Base-by-base conservation (phyloP, 208 protist species). In the Tritrichomonas foetus region DNA sequence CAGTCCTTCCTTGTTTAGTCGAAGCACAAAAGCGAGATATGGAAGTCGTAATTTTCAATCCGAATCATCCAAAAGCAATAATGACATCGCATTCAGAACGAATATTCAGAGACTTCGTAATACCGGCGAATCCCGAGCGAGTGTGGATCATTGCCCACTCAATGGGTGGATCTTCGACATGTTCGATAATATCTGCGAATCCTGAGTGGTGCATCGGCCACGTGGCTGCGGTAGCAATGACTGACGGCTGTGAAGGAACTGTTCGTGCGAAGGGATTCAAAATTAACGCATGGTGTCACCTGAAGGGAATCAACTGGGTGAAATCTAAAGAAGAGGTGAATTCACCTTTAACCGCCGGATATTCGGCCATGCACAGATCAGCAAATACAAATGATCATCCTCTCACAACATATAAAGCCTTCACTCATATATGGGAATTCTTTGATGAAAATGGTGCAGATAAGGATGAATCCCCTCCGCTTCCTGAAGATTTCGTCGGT, bases 1-100 rank as follows among this genome's bases (percentile, higher is more conserved):
- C 74, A n/a, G 74, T 82, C n/a, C 41, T 82, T 53, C 41, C 33
- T 33, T 9, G 27, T 8, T 30, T 82, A 33, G 16, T 33, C 22
- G 74, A 82, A 82, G 74, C 41, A 13, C 2, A 53, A 27, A 82
- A 82, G 50, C 30, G 74, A n/a, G 41, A 50, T 82, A 82, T 82
- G 74, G 74, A 82, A 82, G 74, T 50, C 20, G 50, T 82, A 3
- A 30, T 82, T 47, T 82, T 82, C 47, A 82, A 82, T 82, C 74
- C 74, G n/a, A 82, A 82, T 50, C 14, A 82, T 82, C 41, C 74
- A 27, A 25, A 41, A 5, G n/a, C 41, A 20, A 36, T 33, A 36
- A 50, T 82, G 69, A 36, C 41, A n/a, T 50, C 20, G 27, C 74
- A 82, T 82, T 47, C 41, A 50, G 30, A 47, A 47, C 20, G 14